A percentile compares a stretch with the other conserved stretches of the same genome.
Evolutionary conservation across 306 rosid genomes (phyloP).

Genomic region (Begonia fuchsioides): DNA sequence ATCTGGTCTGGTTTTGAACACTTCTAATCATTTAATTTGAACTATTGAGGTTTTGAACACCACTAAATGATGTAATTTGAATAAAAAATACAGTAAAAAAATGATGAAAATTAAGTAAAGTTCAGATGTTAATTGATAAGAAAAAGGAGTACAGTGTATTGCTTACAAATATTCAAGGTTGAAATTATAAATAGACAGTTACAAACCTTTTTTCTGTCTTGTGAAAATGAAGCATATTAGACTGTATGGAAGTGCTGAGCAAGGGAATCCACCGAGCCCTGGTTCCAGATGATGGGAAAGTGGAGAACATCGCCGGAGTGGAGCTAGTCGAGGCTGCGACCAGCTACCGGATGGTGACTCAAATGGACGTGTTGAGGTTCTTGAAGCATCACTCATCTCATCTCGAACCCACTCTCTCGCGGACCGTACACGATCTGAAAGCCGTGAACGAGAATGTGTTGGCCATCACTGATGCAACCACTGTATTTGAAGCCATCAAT

Average conservation of each 20-base stretch:
- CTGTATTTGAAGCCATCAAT: conserved; percentile 45
- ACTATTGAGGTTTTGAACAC: too few relatives aligned
- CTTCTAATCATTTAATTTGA: too few relatives aligned
- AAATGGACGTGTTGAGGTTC: conserved; percentile 61
- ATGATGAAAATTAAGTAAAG: too few relatives aligned
- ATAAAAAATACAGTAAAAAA: too few relatives aligned
- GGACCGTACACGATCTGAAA: conserved; percentile 29
- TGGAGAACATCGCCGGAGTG: conserved; percentile 34
- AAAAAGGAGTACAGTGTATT: too few relatives aligned
- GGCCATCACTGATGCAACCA: conserved; percentile 59
- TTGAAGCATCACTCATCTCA: conserved; percentile 24
- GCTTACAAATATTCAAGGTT: too few relatives aligned
- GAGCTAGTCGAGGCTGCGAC: conserved; percentile 65
- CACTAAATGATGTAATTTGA: too few relatives aligned
- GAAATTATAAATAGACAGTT: too few relatives aligned
- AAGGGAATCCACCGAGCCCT: conserved; percentile 79
- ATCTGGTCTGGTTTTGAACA: too few relatives aligned
- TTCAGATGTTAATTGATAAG: too few relatives aligned
- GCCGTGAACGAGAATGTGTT: conserved; percentile 40
- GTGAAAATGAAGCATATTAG: conserved; percentile 30
- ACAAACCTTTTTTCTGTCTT: too few relatives aligned
- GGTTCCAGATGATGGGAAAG: conserved; percentile 51
- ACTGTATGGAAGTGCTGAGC: conserved; percentile 88
- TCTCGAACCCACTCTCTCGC: conserved; percentile 14
- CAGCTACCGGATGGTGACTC: conserved; percentile 58